Evolutionary conservation across 495 filamentous ascomycete genomes (phyloP), one percentile per base, ranked within the genome.

Genomic region (Aspergillus carlsbadensis): DNA sequence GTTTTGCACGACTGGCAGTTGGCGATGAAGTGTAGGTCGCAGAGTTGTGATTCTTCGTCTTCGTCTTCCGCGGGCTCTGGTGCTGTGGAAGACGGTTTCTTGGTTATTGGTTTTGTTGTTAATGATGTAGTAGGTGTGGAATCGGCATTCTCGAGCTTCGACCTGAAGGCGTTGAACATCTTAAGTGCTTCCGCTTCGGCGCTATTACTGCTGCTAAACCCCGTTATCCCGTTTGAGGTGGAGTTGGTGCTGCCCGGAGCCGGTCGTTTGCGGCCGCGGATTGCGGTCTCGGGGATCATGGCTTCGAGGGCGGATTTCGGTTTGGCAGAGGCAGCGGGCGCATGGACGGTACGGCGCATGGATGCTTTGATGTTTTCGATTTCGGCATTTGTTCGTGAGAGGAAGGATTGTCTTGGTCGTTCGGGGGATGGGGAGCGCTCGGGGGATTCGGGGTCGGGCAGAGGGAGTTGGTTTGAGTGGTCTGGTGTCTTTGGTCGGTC

Each of bases 1-100:
- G 85, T 78, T 46, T 82, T 78, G 71, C 94, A 99, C 34, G 90
- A 96, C 57, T 95, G 88, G 69, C 94, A 99, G 59, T 92, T 87
- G 7, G 87, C 87, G 61, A 98, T 92, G 74, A 96, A 96, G 63
- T 96, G 92, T 5, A 96, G 77, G 66, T 96, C 91, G 65, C 92
- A 96, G 14, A 95, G 75, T 37, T 79, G 78, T 0, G 80, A 79
- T 68, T 93, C 89, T 57, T 84, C 84, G 42, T 90, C 87, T 40
- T 84, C 80, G n/a, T 67, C 69, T 13, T 65, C 72, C 39, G 64
- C 56, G 63, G 6, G 65, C 71, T 35, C 59, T 70, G 36, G 63
- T 37, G 74, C 70, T 17, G 71, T 35, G 65, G 52, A 49, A 18
- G 50, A 13, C 5, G 41, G 17, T 11, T 34, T 36, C 31, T 33